These are phyloP conservation scores for Cordyceps sp. DNA, from an alignment of 2,329 filamentous ascomycete species.

Conservation along the genomic window DNA sequence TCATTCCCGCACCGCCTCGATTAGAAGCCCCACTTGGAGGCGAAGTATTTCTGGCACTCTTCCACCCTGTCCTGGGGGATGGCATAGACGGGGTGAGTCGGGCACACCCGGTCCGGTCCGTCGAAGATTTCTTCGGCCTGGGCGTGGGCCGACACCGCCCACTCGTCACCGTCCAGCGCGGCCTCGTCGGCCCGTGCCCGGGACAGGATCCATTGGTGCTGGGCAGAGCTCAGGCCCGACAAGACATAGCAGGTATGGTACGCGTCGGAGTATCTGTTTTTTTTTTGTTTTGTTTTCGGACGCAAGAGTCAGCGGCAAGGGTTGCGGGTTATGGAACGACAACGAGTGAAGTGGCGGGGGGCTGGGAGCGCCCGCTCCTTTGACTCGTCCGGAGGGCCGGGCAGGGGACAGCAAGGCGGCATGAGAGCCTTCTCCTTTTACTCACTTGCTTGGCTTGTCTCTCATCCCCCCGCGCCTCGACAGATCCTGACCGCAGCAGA, in stretches of 20 bases:
- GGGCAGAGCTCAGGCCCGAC: slow-evolving; percentile 66
- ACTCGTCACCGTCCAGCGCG: slow-evolving; percentile 21
- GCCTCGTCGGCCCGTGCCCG: slow-evolving; percentile 14
- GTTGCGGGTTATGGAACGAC: slow-evolving; percentile 1
- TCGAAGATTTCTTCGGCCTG: slow-evolving; percentile 49
- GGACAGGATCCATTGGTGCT: slow-evolving; percentile 45
- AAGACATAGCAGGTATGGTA: slow-evolving; percentile 93
- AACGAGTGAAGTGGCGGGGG: not conserved
- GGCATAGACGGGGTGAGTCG: slow-evolving; percentile 73
- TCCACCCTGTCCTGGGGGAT: slow-evolving; percentile 57
- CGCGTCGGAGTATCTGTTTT: slow-evolving; percentile 52
- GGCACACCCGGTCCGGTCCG: slow-evolving; percentile 48
- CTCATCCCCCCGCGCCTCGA: slow-evolving; percentile 60
- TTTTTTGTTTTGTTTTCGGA: too few species aligned
- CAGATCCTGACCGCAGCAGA: slow-evolving; percentile 71
- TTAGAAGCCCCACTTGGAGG: slow-evolving; percentile 39
- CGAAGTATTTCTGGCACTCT: slow-evolving; percentile 48
- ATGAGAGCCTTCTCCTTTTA: slow-evolving; percentile 6
- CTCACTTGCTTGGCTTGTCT: slow-evolving; percentile 85
- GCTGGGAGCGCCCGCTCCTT: not conserved
- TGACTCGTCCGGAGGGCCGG: not conserved
- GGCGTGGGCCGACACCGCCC: slow-evolving; percentile 30
- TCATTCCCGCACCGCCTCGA: slow-evolving; percentile 4
- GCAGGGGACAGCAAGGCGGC: not conserved
- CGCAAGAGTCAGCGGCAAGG: too few species aligned